Evolutionary conservation across 139 green algal species (phyloP), one percentile per base, ranked within the genome.

Genomic region (Picochlorum sp.): DNA sequence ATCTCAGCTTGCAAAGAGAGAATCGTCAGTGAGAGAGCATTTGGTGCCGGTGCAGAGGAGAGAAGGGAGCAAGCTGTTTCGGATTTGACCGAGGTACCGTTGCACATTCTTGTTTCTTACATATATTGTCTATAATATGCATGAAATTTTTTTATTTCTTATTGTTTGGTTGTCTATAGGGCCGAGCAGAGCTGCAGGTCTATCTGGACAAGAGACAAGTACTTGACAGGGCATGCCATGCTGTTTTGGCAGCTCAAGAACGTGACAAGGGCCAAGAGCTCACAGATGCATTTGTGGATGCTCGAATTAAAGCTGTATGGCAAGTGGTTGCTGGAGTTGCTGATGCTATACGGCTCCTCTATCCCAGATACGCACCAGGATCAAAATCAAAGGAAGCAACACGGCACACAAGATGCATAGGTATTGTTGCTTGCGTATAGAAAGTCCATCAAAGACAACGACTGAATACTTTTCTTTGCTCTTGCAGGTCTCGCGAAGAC

Each of bases 311-410:
- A 55, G 58, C 20, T 26, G 64, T 72, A 33, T 72, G 64, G 64
- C 56, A 55, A 30, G 64, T 72, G 13, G 64, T 72, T 56, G 58
- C 64, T 28, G 50, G 63, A 24, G 64, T 75, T 49, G 63, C 68
- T 26, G 64, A 76, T 22, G 64, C 69, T 28, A 74, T 76, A 37
- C 54, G 44, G 24, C 28, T 50, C 25, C 56, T 69, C n/a, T 56
- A 57, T 29, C 54, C 54, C 32, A 39, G 64, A 6, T 63, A 64
- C 25, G 51, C 43, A 6, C 26, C 40, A 4, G 55, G 61, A 13
- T 54, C 68, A 2, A 54, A 37, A 26, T 26, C 18, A n/a, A 41
- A 7, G 7, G 68, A 74, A 52, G 28, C 55, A 4, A 33, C 41
- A n/a, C 25, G 40, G 1, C 63, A 70, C 52, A 26, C 36, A 3